phyloP scores from a whole-genome alignment of 2,329 filamentous ascomycete genomes.

The Daldinia sp. region DNA sequence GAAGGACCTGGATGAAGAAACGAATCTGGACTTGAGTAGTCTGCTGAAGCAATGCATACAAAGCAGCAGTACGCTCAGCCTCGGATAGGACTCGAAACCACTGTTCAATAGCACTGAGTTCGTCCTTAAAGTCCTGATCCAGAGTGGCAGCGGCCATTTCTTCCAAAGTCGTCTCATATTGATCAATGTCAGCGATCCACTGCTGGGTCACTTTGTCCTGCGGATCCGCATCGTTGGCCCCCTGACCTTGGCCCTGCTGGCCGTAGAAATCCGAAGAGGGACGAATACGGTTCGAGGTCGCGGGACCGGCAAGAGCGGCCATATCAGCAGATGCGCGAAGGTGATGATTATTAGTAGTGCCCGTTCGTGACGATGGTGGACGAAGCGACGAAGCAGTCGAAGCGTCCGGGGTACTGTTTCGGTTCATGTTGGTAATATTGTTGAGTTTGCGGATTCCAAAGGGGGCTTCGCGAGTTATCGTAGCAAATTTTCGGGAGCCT shows the following conservation, averaged over 20 bases:
- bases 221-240: slow-evolving; percentile 78
- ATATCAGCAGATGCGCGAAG: slow-evolving; percentile 97
- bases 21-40: slow-evolving; percentile 98
- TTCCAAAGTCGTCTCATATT: slow-evolving; percentile 98
- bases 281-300: slow-evolving; percentile 82
- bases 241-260: slow-evolving; percentile 76
- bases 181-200: slow-evolving; percentile 99
- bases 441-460: not conserved
- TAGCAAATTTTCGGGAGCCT: not conserved
- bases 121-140: slow-evolving; percentile 99
- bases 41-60: slow-evolving; percentile 96
- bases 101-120: slow-evolving; percentile 98
- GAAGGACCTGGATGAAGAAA: slow-evolving; percentile 98
- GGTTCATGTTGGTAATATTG: slow-evolving; percentile 67
- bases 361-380: slow-evolving; percentile 80
- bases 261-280: slow-evolving; percentile 97
- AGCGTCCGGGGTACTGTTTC: slow-evolving; percentile 96
- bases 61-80: slow-evolving; percentile 92
- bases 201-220: slow-evolving; percentile 96
- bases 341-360: slow-evolving; percentile 83
- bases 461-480: not conserved
- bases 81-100: slow-evolving; percentile 99
- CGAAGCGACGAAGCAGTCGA: slow-evolving; percentile 84
- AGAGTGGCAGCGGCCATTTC: slow-evolving; percentile 99
- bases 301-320: slow-evolving; percentile 78